Evolutionary conservation across 2,329 filamentous ascomycete genomes (phyloP).

Genomic region (Penicillium sp.): DNA sequence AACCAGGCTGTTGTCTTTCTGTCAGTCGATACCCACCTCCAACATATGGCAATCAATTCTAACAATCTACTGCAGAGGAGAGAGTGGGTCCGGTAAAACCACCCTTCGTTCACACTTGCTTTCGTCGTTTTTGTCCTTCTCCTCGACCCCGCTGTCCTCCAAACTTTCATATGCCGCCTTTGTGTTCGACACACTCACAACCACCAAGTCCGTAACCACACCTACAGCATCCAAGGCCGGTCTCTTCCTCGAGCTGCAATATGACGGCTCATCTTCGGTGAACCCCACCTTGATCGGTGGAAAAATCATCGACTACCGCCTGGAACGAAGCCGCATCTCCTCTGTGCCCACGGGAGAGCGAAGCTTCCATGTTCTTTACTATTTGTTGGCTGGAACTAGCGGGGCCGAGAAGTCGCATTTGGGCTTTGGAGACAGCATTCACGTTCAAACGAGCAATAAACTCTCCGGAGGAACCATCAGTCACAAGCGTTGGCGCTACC

Average conservation of each 20-base stretch:
- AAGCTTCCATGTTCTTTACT: conserved; percentile 95
- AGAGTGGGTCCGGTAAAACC: conserved; percentile 95
- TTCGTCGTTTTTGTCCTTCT: conserved; percentile 81
- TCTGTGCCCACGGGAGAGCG: conserved; percentile 93
- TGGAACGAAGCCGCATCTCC: conserved; percentile 89
- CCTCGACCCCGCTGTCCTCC: conserved; percentile 86
- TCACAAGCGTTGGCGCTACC: conserved; percentile 91
- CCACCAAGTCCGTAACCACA: conserved; percentile 94
- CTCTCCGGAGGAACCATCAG: conserved; percentile 55
- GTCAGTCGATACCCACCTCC: conserved; percentile 57
- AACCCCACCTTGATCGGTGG: conserved; percentile 89
- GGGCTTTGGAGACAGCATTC: conserved; percentile 57
- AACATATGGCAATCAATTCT: conserved; percentile 11
- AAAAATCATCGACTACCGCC: conserved; percentile 88
- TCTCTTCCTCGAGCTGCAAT: conserved; percentile 93
- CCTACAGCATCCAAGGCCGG: conserved; percentile 95
- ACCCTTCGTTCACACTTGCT: conserved; percentile 88
- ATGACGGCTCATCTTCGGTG: conserved; percentile 82
- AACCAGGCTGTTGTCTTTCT: conserved; percentile 92
- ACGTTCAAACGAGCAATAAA: conserved; percentile 48
- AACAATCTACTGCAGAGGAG: conserved; percentile 66
- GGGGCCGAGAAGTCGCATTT: conserved; percentile 87
- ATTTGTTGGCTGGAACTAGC: conserved; percentile 89
- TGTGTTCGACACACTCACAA: conserved; percentile 93
- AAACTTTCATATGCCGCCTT: conserved; percentile 94